A percentile compares a stretch with the other conserved stretches of the same genome.
These are phyloP conservation scores for Cystoisospora suis DNA, from an alignment of 169 alveolate genomes.

Conservation along the genomic window DNA sequence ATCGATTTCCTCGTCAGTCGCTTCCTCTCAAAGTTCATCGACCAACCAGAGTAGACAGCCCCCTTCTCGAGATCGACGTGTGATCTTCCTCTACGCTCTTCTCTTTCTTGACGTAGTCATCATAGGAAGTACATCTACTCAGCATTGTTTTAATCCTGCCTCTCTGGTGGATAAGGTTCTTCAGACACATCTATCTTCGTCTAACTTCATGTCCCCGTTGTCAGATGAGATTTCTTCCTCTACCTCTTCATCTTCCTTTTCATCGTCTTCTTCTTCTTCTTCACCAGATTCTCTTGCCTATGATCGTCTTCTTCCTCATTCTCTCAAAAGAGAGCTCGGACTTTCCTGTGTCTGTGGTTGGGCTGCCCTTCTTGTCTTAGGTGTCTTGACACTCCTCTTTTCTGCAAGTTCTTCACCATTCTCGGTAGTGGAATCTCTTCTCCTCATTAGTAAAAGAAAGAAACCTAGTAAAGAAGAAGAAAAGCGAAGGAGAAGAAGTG, in stretches of 20 bases:
- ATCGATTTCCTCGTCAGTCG: too few relatives aligned
- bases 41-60: too few relatives aligned
- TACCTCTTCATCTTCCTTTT: too few relatives aligned
- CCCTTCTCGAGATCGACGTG: constrained; percentile 44
- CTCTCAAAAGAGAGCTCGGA: constrained; percentile 63
- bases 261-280: too few relatives aligned
- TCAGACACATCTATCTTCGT: constrained; percentile 24
- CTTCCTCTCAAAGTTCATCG: too few relatives aligned
- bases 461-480: not conserved
- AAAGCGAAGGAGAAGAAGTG: too few relatives aligned
- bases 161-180: constrained; percentile 57
- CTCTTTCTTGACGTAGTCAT: constrained; percentile 54
- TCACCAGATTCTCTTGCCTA: not conserved
- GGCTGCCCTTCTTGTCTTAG: constrained; percentile 59
- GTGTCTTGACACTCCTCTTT: constrained; percentile 41
- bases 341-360: constrained; percentile 64
- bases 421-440: not conserved
- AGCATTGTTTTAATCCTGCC: constrained; percentile 63
- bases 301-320: constrained; percentile 40
- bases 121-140: constrained; percentile 57
- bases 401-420: constrained; percentile 34
- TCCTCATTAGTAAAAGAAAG: not conserved
- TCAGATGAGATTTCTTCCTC: not conserved
- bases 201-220: not conserved
- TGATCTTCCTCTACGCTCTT: constrained; percentile 48